phyloP scores from a whole-genome alignment of 805 yeast genomes.

The Starmerella asiatica region DNA sequence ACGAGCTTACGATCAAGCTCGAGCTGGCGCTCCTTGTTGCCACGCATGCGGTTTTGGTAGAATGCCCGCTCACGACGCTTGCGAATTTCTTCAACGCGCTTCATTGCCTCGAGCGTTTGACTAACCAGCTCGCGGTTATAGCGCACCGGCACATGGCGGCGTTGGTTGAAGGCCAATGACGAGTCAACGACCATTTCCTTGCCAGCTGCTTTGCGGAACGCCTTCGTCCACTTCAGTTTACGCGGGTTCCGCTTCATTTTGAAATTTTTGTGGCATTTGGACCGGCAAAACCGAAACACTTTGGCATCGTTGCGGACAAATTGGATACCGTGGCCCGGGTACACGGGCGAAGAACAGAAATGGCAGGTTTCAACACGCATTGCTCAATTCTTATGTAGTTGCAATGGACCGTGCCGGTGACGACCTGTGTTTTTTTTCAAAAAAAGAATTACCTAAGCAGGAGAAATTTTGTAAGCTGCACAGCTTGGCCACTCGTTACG shows the following conservation, averaged over 20 bases:
- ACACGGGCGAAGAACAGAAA: slow-evolving; percentile 94
- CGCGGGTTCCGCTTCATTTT: slow-evolving; percentile 98
- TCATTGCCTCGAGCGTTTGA: slow-evolving; percentile 88
- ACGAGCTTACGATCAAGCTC: slow-evolving; percentile 80
- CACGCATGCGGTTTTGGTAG: slow-evolving; percentile 99
- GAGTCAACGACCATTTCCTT: slow-evolving; percentile 96
- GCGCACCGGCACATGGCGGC: slow-evolving; percentile 96
- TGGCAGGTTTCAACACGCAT: slow-evolving; percentile 55
- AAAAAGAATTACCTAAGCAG: too few species aligned
- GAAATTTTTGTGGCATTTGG: slow-evolving; percentile 94
- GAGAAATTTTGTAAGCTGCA: too few species aligned
- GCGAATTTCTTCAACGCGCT: slow-evolving; percentile 90
- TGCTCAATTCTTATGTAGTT: background rate
- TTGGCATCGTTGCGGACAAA: slow-evolving; percentile 97
- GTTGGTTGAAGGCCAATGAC: slow-evolving; percentile 87
- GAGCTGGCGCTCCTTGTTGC: slow-evolving; percentile 77
- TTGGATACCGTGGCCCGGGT: slow-evolving; percentile 90
- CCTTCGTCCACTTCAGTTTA: slow-evolving; percentile 96
- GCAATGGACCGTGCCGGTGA: too few species aligned
- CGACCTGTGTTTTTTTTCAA: too few species aligned
- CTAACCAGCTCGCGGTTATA: slow-evolving; percentile 93
- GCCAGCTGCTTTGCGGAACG: slow-evolving; percentile 98
- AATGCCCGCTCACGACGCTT: slow-evolving; percentile 93
- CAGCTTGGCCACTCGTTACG: too few species aligned
- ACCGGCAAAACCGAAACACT: slow-evolving; percentile 92